Base-by-base conservation (phyloP, 129 eudicot genomes). In the Flaveria brownii region DNA sequence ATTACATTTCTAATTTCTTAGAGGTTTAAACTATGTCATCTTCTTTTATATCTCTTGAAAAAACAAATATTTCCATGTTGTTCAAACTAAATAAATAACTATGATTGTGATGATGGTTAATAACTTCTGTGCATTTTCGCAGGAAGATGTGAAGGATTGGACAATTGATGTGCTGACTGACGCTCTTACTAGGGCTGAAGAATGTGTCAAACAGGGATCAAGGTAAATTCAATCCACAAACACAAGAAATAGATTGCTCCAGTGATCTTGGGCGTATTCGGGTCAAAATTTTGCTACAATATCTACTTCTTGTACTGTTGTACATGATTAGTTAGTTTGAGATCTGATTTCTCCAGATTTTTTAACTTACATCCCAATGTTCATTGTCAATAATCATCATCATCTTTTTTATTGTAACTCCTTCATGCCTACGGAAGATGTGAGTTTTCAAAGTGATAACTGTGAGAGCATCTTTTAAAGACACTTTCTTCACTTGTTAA, bases 91-190 rank as follows among this genome's bases (percentile, higher is more conserved):
- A 20, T 20, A 20, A 20, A 20, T 20, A 20, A 20, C 39, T 74
- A 42, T 26, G 52, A 55, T 56, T 59, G 42, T 3, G 5, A 63
- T 51, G 36, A 6, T 41, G 80, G 66, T 39, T 20, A 76, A 76
- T 20, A 76, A 76, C 56, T 23, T 81, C 25, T 70, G 5, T 54
- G 43, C 23, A 1, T 60, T 52, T 39, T 50, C 81, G 81, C 86
- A 87, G 96, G 96, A 87, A 64, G 96, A 90, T 78, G 76, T 87
- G 69, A 90, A 87, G 79, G 92, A 90, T 74, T 87, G 96, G 92
- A 80, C 86, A 2, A 42, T 86, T 9, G 92, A 90, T 82, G 90
- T 84, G 61, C 73, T 90, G 56, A 80, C 88, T 26, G 92, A 90
- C 72, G 96, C 89, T 23, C 68, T 90, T 63, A 87, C 92, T 9